A percentile compares a stretch with the other conserved stretches of the same genome.
phyloP scores from a whole-genome alignment of 768 basidiomycete species.

The Trametes meyenii region DNA sequence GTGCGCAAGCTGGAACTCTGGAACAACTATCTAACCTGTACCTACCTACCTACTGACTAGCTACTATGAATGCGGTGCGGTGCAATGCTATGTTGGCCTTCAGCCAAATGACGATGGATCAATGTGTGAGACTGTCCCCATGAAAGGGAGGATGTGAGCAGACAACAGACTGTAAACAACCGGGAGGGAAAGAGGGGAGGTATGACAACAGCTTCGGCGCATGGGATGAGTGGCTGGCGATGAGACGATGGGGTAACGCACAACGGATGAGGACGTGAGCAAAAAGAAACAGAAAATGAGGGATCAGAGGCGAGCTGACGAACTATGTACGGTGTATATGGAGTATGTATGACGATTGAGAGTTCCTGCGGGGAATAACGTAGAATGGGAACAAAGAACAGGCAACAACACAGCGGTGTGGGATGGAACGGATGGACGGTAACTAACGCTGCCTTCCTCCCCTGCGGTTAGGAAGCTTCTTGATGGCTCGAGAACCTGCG shows the following conservation, averaged over 20 bases:
- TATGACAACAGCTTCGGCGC: background rate
- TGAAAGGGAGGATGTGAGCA: slow-evolving; percentile 20
- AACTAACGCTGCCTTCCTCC: slow-evolving; percentile 32
- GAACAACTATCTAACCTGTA: slow-evolving; percentile 20
- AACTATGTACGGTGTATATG: slow-evolving; percentile 16
- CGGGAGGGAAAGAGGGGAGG: background rate
- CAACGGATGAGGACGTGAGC: slow-evolving; percentile 2
- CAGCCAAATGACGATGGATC: slow-evolving; percentile 19
- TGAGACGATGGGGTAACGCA: slow-evolving; percentile 12
- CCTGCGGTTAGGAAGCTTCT: slow-evolving; percentile 37
- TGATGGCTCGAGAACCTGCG: slow-evolving; percentile 29
- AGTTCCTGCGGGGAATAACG: slow-evolving; percentile 17
- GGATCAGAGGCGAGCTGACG: background rate
- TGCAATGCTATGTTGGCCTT: slow-evolving; percentile 18
- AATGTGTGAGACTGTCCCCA: slow-evolving; percentile 29
- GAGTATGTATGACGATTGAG: slow-evolving; percentile 14
- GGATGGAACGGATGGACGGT: background rate
- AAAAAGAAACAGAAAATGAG: background rate
- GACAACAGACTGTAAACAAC: slow-evolving; percentile 17
- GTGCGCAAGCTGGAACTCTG: background rate
- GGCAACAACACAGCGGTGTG: background rate
- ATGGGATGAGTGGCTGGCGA: background rate
- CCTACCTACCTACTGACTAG: slow-evolving; percentile 7
- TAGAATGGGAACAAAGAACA: background rate
- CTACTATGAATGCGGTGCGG: slow-evolving; percentile 12